Evolutionary conservation across 2,329 filamentous ascomycete species (phyloP), one percentile per base, ranked within the genome.

Genomic region (Colletotrichum caudatum): DNA sequence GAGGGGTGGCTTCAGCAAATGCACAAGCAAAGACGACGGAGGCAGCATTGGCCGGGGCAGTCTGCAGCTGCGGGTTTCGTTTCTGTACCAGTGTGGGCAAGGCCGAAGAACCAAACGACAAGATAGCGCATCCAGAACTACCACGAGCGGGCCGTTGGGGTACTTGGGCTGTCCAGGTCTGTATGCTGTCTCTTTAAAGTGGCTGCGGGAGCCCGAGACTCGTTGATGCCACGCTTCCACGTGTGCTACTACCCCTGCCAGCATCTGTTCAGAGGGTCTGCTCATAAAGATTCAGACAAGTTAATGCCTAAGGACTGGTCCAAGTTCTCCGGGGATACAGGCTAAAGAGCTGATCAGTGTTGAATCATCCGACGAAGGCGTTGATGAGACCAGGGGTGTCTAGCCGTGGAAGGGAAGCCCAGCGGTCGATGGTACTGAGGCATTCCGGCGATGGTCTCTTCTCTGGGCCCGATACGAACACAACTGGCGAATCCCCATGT

Each of bases 341-440:
- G 57, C 39, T 8, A 48, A 37, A 44, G 39, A 29, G 46, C 54
- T 37, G 60, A 66, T 46, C 29, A 57, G 50, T 41, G 60, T 50
- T 35, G 61, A 53, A 57, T 70, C 60, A 54, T 70, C 61, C 61
- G 60, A 72, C 66, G 70, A 71, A 69, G 71, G 50, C 65, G 53
- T 69, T 46, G 26, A 6, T n/a, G 20, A 35, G 41, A 41, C 60
- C 50, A 41, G 65, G 58, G 37, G 37, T 56, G 26, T 41, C 46
- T 37, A 20, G 60, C 50, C n/a, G 39, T 41, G 18, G 23, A n/a
- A 29, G 46, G 11, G 37, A 41, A 39, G 60, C 23, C 9, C 4
- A 26, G 18, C 29, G 56, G 41, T 16, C 41, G 39, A 54, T 29
- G 39, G 18, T 48, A 46, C 18, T 35, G 54, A 18, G 14, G 9